These are phyloP conservation scores for Coemansia sp. DNA, from an alignment of 192 early-diverging fungal species.

Conservation along the genomic window DNA sequence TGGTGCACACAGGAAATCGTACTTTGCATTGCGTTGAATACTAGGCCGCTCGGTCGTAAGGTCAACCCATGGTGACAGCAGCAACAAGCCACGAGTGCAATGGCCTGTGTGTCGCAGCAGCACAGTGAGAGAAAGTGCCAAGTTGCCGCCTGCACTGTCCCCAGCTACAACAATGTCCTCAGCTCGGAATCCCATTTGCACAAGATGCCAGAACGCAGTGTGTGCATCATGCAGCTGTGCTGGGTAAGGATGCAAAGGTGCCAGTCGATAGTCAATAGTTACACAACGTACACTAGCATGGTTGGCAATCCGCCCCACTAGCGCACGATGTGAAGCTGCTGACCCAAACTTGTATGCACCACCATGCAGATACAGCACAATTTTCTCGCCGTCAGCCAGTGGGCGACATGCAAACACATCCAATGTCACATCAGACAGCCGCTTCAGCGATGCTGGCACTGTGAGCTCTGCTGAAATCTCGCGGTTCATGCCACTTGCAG, in stretches of 20 bases:
- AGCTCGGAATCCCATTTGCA: conserved; percentile 59
- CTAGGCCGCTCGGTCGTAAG: conserved; percentile 22
- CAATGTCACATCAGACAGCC: not conserved
- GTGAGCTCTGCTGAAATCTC: conserved; percentile 29
- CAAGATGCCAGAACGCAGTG: conserved; percentile 57
- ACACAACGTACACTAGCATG: conserved; percentile 34
- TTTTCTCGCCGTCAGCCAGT: conserved; percentile 37
- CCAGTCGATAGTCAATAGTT: conserved; percentile 52
- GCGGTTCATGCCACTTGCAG: not conserved
- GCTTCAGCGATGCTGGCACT: conserved; percentile 12
- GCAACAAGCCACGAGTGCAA: conserved; percentile 56
- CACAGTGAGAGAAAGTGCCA: conserved; percentile 60
- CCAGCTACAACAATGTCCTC: conserved; percentile 64
- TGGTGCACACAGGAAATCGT: conserved; percentile 24
- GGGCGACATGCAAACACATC: conserved; percentile 23
- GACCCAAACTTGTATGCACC: conserved; percentile 64
- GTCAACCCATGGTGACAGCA: conserved; percentile 56
- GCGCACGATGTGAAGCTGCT: conserved; percentile 50
- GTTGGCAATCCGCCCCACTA: conserved; percentile 57
- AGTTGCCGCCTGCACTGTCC: conserved; percentile 73
- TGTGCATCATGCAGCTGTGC: conserved; percentile 65
- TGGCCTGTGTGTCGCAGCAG: conserved; percentile 60
- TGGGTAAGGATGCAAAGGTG: conserved; percentile 51
- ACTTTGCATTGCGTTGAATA: conserved; percentile 20
- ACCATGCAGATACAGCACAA: conserved; percentile 77